Evolutionary conservation across 2,329 filamentous ascomycete species (phyloP), one percentile per base, ranked within the genome.

Genomic region (Xylaria sp.): DNA sequence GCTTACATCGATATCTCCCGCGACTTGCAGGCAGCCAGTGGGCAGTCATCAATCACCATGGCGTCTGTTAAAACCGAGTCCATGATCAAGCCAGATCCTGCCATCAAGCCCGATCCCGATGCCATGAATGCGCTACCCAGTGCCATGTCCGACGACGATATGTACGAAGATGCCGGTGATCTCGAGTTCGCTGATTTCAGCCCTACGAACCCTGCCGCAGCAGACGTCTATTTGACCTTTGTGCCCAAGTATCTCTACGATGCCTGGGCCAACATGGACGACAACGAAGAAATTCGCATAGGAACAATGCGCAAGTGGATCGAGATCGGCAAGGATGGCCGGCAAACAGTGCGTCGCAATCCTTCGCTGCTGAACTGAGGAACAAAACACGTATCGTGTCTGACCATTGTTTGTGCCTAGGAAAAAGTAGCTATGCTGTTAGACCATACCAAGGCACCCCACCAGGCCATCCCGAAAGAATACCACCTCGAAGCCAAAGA

Each of bases 201-300:
- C 63, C 55, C 66, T 2, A 68, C 75, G 2, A 77, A 75, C 59
- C 77, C 78, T 57, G 72, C 74, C 4, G 77, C 78, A 52, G 80
- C 79, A 65, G 80, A 76, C 42, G 78, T 86, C 57, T 96, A 92
- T 81, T 83, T 96, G 52, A 89, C 91, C 55, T 89, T 92, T 67
- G 82, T 96, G 45, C 92, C 93, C 19, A 87, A 88, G 67, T 90
- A 91, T 74, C 83, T 96, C 60, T 95, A 92, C 88, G 87, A 94
- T 69, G 85, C 89, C 46, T 96, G 93, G 91, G 78, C 81, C 61
- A 83, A 88, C 68, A 78, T 96, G 14, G 89, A 92, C 70, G 91
- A 94, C 66, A 89, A 96, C 69, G 89, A 90, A 60, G 90, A 94
- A 78, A 90, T 96, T 66, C 85, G 90, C 74, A 86, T 96, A 67